Evolutionary conservation across 1,284 basidiomycete species (phyloP).

Genomic region (Meripilus lineatus): DNA sequence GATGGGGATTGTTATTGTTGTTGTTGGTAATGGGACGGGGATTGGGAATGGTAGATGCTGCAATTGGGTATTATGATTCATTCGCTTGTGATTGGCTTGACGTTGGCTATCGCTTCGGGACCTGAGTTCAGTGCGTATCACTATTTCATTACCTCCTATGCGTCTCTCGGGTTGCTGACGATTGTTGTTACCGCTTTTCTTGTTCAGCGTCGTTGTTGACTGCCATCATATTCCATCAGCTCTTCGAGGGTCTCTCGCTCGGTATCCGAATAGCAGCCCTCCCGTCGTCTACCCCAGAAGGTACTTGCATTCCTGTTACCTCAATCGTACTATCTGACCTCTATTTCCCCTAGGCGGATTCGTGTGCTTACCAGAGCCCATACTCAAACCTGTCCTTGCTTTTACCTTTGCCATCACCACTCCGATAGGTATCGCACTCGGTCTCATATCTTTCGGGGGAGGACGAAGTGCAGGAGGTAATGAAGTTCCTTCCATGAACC

Average conservation of each 20-base stretch:
- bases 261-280: constrained; percentile 72
- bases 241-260: constrained; percentile 76
- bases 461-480: constrained; percentile 26
- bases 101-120: constrained; percentile 61
- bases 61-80: constrained; percentile 82
- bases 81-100: constrained; percentile 72
- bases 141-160: neutral
- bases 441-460: constrained; percentile 41
- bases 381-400: constrained; percentile 51
- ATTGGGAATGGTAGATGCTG: constrained; percentile 61
- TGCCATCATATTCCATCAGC: constrained; percentile 74
- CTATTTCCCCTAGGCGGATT: constrained; percentile 2
- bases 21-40: too few relatives aligned
- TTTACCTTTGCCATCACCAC: constrained; percentile 68
- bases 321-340: constrained; percentile 7
- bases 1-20: neutral
- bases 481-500: constrained; percentile 9
- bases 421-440: constrained; percentile 59
- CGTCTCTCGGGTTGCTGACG: neutral
- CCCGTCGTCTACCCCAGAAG: constrained; percentile 32
- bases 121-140: constrained; percentile 59
- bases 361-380: constrained; percentile 13
- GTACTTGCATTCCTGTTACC: constrained; percentile 10
- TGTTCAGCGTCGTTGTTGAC: constrained; percentile 59
- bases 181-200: constrained; percentile 6